Evolutionary conservation across 2,329 filamentous ascomycete species (phyloP).

Genomic region (Xylaria sp.): DNA sequence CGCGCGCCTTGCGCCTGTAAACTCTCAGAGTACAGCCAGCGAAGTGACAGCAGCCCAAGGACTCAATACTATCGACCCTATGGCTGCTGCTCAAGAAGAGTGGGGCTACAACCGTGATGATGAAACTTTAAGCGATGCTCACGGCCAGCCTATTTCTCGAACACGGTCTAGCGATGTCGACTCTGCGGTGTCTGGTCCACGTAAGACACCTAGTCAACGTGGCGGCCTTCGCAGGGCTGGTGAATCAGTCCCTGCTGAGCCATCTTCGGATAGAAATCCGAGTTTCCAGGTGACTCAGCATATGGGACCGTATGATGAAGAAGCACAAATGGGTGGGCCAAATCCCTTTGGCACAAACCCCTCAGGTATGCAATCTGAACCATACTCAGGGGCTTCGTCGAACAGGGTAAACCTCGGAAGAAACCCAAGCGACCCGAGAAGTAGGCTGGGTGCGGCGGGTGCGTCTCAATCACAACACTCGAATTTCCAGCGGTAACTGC

Average conservation of each 20-base stretch:
- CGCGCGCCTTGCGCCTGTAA: conserved; percentile 70
- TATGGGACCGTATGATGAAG: conserved; percentile 48
- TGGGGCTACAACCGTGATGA: conserved; percentile 55
- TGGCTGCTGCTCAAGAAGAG: conserved; percentile 52
- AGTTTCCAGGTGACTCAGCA: conserved; percentile 48
- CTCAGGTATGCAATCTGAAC: conserved; percentile 27
- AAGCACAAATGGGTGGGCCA: conserved; percentile 48
- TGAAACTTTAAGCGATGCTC: conserved; percentile 48
- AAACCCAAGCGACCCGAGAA: conserved; percentile 3
- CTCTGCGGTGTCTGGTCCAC: conserved; percentile 41
- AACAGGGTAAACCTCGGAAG: conserved; percentile 29
- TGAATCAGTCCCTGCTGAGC: conserved; percentile 44
- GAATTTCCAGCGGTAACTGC: conserved; percentile 39
- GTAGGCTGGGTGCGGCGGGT: conserved; percentile 31
- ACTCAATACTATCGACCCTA: conserved; percentile 56
- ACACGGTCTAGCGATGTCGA: conserved; percentile 55
- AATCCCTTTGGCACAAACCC: conserved; percentile 38
- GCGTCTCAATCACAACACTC: conserved; percentile 26
- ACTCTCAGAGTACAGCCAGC: conserved; percentile 37
- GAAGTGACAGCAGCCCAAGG: conserved; percentile 60
- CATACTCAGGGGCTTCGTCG: conserved; percentile 37
- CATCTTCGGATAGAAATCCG: conserved; percentile 38
- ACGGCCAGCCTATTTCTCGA: conserved; percentile 50
- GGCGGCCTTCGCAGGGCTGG: conserved; percentile 49
- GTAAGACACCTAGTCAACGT: conserved; percentile 47